Evolutionary conservation across 805 yeast species (phyloP).

Genomic region (Metschnikowia anglica): DNA sequence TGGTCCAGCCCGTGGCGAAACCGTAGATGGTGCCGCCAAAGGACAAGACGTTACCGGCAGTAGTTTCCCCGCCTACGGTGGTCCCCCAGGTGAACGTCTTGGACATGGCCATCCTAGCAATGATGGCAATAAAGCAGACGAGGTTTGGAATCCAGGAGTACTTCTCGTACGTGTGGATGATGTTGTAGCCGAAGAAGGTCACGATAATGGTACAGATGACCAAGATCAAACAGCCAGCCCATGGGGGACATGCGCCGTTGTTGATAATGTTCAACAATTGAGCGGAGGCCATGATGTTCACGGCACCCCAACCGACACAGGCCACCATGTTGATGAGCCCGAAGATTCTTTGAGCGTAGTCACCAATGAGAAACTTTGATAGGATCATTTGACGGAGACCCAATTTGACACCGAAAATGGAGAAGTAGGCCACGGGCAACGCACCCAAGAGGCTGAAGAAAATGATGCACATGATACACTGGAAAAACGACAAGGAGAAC

Average conservation of each 20-base stretch:
- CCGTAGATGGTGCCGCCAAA: slow-evolving; percentile 85
- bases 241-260: slow-evolving; percentile 66
- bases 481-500: slow-evolving; percentile 72
- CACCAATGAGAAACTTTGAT: slow-evolving; percentile 76
- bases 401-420: slow-evolving; percentile 76
- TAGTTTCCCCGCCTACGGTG: slow-evolving; percentile 52
- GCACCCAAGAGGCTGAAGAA: slow-evolving; percentile 76
- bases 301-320: slow-evolving; percentile 95
- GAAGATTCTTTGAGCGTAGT: slow-evolving; percentile 70
- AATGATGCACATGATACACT: slow-evolving; percentile 61
- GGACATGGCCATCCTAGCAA: slow-evolving; percentile 70
- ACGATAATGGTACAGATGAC: slow-evolving; percentile 66
- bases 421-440: slow-evolving; percentile 76
- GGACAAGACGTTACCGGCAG: slow-evolving; percentile 74
- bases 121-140: slow-evolving; percentile 70
- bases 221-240: slow-evolving; percentile 86
- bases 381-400: slow-evolving; percentile 89
- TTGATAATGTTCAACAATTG: slow-evolving; percentile 78
- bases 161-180: slow-evolving; percentile 79
- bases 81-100: slow-evolving; percentile 50
- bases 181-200: slow-evolving; percentile 80
- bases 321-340: slow-evolving; percentile 77
- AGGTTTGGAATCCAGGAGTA: slow-evolving; percentile 86
- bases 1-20: slow-evolving; percentile 92
- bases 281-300: slow-evolving; percentile 86